Evolutionary conservation across 2,329 filamentous ascomycete genomes (phyloP), one percentile per base, ranked within the genome.

Genomic region (Sphaceloma murrayae): DNA sequence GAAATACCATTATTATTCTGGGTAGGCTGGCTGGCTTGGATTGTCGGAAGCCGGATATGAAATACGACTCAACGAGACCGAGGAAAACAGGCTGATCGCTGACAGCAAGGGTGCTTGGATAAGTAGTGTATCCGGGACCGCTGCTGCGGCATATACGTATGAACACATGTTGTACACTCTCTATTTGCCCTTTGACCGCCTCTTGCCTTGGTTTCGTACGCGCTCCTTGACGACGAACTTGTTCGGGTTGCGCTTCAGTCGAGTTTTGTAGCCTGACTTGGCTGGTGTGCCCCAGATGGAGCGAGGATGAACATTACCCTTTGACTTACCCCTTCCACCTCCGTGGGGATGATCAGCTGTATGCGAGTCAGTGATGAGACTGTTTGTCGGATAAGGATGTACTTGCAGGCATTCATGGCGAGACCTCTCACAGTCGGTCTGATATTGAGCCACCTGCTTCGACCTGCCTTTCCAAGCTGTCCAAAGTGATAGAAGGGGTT

Each of bases 271-370:
- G 51, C 84, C 84, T 62, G 80, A 78, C 74, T 89, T 89, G 65
- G 84, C 76, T 62, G 86, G 89, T 61, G 79, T 82, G 62, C 93
- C 91, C 91, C 93, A 98, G 48, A 91, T 91, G 67, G 86, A 94
- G 56, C 91, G 86, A 24, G 93, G 91, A 61, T 94, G 75, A 49
- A 88, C 79, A 62, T 95, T 94, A 78, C 91, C 87, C 85, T 98
- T 98, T 47, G 87, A 95, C 70, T 98, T 98, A 70, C 91, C 91
- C 74, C 93, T 79, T 67, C 91, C 91, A 83, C 91, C 91, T 76
- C 91, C 91, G 65, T 98, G 91, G 59, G 91, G 91, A 74, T 98
- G 91, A 60, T 98, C 91, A 56, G 80, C 84, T 78, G 56, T 33
- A 49, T 40, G 21, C 42, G 53, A 43, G 24, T 39, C 17, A 32